Evolutionary conservation across 495 filamentous ascomycete genomes (phyloP).

Genomic region (Trichoderma asperelloides): DNA sequence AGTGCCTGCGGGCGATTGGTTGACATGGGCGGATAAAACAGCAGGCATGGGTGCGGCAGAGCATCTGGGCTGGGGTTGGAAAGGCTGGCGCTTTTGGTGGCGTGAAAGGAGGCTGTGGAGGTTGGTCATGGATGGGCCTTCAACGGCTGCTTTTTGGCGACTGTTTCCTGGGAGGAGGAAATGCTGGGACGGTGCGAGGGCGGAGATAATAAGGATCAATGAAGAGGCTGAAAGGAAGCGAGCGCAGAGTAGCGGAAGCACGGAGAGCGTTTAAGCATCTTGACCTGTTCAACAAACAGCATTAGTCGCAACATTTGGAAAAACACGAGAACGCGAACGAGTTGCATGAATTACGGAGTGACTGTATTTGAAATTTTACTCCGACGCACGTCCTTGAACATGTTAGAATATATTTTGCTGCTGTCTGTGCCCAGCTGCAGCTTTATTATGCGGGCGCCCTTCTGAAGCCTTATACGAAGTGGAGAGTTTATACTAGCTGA

Average conservation of each 20-base stretch:
- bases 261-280: background rate
- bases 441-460: too few species aligned
- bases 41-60: conserved; percentile 21
- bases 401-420: too few species aligned
- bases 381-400: too few species aligned
- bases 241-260: background rate
- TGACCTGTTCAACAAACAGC: background rate
- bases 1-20: background rate
- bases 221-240: background rate
- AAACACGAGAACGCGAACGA: too few species aligned
- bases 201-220: background rate
- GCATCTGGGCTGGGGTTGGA: conserved; percentile 16
- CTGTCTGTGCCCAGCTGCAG: too few species aligned
- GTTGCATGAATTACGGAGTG: too few species aligned
- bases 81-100: conserved; percentile 21
- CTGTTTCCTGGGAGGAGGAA: background rate
- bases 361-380: too few species aligned
- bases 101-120: conserved; percentile 18
- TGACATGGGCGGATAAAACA: background rate
- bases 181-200: conserved; percentile 3
- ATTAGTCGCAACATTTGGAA: background rate
- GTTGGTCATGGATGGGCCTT: conserved; percentile 7
- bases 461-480: too few species aligned
- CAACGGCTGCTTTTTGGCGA: background rate
- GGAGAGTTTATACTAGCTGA: too few species aligned